Base-by-base conservation (phyloP, 2,329 filamentous ascomycete species). In the Fonsecaea pedrosoi region DNA sequence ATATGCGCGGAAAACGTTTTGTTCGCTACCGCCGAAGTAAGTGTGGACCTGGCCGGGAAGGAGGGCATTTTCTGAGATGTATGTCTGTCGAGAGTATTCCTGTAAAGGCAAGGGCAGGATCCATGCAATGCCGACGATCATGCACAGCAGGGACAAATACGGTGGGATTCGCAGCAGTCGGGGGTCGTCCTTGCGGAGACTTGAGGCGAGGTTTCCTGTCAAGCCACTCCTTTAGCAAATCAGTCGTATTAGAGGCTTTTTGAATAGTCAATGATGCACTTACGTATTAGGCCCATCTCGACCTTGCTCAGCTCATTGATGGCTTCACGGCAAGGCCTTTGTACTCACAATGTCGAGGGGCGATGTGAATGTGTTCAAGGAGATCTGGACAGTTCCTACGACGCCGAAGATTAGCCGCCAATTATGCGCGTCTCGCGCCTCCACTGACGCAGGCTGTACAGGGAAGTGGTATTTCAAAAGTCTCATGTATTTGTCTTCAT, bases 31-130 rank as follows among this genome's bases (percentile, higher is more conserved):
- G 6, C 92, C 90, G 77, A 99, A 99, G 79, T 99, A 99, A 1
- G 95, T 97, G 80, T 98, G 94, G 8, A 98, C 95, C 79, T 99
- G 95, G 1, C 94, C 95, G 0, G 95, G 95, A 13, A 99, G 83
- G 38, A 99, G 87, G 10, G 95, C 95, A 78, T 99, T 99, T 79
- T 99, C 95, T 53, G 94, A 98, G 65, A 99, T 95, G 79, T 99
- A 99, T 0, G 94, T 99, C 67, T 87, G 86, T 71, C 95, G 89
- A 59, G 93, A 97, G 82, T 98, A 97, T 72, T 94, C 87, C 78
- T 98, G 87, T 61, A 98, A 85, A 2, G 95, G 95, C 1, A 99
- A 87, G 37, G 98, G 84, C 25, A 97, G 87, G 13, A 99, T 88
- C 92, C 94, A 99, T 73, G 88, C 86, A 64, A 97, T 86, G 61